A percentile compares a stretch with the other conserved stretches of the same genome.
phyloP scores from a whole-genome alignment of 129 eudicot species.

The Lactuca saligna region DNA sequence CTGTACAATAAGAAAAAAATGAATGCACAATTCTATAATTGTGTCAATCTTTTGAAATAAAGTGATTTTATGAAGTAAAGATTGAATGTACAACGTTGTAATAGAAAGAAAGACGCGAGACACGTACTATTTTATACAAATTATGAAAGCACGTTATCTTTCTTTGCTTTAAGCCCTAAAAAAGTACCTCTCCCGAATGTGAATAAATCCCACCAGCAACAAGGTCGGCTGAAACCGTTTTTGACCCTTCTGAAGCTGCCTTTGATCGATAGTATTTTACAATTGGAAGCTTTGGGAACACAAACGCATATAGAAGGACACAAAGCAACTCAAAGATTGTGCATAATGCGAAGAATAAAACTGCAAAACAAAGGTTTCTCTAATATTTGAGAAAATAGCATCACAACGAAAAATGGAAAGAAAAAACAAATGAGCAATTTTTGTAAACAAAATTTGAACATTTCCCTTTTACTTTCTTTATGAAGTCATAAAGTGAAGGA shows the following conservation, averaged over 20 bases:
- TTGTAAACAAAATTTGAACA: no score
- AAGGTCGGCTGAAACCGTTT: conserved; percentile 49
- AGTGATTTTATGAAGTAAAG: neutral
- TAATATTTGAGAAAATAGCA: neutral
- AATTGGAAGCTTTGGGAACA: conserved; percentile 48
- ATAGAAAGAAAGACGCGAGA: no score
- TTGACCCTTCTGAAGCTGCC: conserved; percentile 49
- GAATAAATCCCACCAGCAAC: conserved; percentile 45
- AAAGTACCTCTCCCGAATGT: conserved; percentile 16
- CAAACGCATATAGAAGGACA: conserved; percentile 34
- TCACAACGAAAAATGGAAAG: no score
- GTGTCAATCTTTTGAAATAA: no score
- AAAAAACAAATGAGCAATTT: no score
- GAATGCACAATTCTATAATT: no score
- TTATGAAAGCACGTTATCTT: neutral
- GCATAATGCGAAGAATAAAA: conserved; percentile 41
- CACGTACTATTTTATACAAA: no score
- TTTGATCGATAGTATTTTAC: conserved; percentile 43
- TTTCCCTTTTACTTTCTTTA: no score
- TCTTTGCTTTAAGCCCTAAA: neutral
- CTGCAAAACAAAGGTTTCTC: conserved; percentile 14
- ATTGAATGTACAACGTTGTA: neutral
- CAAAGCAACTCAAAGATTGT: conserved; percentile 41
- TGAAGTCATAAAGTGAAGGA: neutral
- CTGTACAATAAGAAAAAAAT: no score